Evolutionary conservation across 305 asterid genomes (phyloP), one percentile per base, ranked within the genome.

Genomic region (Fraxinus latifolia): DNA sequence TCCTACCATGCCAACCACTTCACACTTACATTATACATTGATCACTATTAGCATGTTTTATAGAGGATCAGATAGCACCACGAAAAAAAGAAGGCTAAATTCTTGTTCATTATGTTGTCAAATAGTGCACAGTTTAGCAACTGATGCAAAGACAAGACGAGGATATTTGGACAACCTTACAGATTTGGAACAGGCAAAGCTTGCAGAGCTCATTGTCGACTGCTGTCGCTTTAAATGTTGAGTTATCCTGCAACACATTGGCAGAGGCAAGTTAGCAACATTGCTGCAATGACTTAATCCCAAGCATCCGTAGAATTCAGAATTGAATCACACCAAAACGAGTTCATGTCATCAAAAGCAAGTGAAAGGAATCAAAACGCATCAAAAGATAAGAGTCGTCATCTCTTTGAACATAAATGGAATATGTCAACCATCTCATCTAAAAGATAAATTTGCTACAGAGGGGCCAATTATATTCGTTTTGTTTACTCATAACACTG

Each of bases 181-280:
- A 79, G 89, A 87, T 82, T 85, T 89, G 55, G 86, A 74, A 65
- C 50, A 17, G 58, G 85, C 31, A 76, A 82, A 82, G 53, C 84
- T 82, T 85, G 76, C 79, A 31, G 47, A 80, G 71, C 75, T 80
- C 89, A 79, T 55, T n/a, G 36, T 79, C 65, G 25, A 73, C 5
- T 55, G 5, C 33, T 39, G 27, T 77, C 34, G 17, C 74, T 78
- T 9, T n/a, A 15, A 44, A 74, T 39, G 23, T 60, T 75, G 79
- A 74, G 31, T 47, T 3, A 60, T 29, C 7, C 82, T 80, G 86
- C 42, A 9, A 79, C 6, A 67, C 34, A 67, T 67, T 23, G 34
- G 27, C 34, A 27, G 11, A 67, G 21, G 21, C 29, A 25, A 11
- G 74, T 68, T 29, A 25, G 8, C 74, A 68, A 68, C 34, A 68